Base-by-base conservation (phyloP, 345 rosid genomes). In the Eucalyptus grandis region DNA sequence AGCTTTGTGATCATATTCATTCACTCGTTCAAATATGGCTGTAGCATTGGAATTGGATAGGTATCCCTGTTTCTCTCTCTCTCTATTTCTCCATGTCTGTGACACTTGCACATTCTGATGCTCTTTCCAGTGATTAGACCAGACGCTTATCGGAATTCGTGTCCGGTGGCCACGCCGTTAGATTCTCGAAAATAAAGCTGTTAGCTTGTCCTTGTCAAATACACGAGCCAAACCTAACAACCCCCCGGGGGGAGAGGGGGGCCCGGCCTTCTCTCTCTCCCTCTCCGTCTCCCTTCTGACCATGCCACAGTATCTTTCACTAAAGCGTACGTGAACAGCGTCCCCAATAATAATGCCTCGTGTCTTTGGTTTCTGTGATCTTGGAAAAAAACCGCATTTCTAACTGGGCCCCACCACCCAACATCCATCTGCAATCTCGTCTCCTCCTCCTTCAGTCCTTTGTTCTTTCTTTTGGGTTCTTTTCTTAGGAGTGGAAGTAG, bases 111-210 rank as follows among this genome's bases (percentile, higher is more conserved):
- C 83, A 40, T 77, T 90, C 89, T 90, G 92, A 89, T 77, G 92
- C 91, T 89, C 89, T 90, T 88, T 86, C 51, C 37, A 14, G 22
- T 92, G 95, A 93, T 88, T 83, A 81, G 95, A 94, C 92, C 9
- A 89, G 86, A 88, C 88, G 85, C 31, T 77, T 40, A 77, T 91
- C 91, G 87, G 91, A 91, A 89, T 88, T 92, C 90, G 87, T 87
- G 92, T 86, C 89, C 58, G 22, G 93, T 91, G 92, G 93, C 93
- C 89, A 93, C 95, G 93, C 95, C 93, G 94, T 92, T 90, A 62
- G 93, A 92, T 89, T 87, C 90, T 49, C 49, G 9, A 65, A 88
- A 49, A 27, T 7, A 85, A 91, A 90, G 93, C 86, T 15, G 92
- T 89, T 91, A 69, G 87, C 65, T 92, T 91, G 93, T 93, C 94